A percentile compares a stretch with the other conserved stretches of the same genome.
phyloP scores from a whole-genome alignment of 371 early-diverging fungal genomes.

The Rhizopus stolonifer region DNA sequence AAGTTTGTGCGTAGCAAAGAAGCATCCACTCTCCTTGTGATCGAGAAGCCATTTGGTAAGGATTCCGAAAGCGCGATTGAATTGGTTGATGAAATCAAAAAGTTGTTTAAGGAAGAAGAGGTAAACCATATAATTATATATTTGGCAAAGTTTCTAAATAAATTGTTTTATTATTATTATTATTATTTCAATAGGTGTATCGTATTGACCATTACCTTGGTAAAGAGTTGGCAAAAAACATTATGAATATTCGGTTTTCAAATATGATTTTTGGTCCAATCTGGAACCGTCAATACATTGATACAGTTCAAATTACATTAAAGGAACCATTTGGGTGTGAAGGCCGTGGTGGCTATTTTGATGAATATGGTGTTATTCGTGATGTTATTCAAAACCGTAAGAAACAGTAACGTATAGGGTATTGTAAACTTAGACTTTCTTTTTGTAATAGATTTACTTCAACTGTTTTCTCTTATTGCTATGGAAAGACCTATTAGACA shows the following conservation, averaged over 20 bases:
- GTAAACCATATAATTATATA: constrained; percentile 33
- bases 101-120: constrained; percentile 84
- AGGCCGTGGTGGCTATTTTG: constrained; percentile 99
- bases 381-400: constrained; percentile 98
- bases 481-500: constrained; percentile 86
- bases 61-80: constrained; percentile 81
- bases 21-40: constrained; percentile 73
- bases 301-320: constrained; percentile 94
- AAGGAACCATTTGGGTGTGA: constrained; percentile 98
- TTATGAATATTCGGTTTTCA: constrained; percentile 90
- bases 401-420: constrained; percentile 1
- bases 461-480: constrained; percentile 84
- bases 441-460: constrained; percentile 68
- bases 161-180: too few relatives aligned
- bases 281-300: constrained; percentile 87
- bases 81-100: constrained; percentile 66
- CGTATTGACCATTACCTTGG: constrained; percentile 98
- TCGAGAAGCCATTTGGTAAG: constrained; percentile 99
- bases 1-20: constrained; percentile 56
- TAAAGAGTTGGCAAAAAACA: constrained; percentile 98
- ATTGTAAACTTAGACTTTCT: background rate
- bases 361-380: constrained; percentile 98
- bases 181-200: constrained; percentile 65
- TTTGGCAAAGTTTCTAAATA: too few relatives aligned
- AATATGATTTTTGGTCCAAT: constrained; percentile 89